These are phyloP conservation scores for Globisporangium radiosum DNA, from an alignment of 352 stramenopile genomes.

Conservation along the genomic window DNA sequence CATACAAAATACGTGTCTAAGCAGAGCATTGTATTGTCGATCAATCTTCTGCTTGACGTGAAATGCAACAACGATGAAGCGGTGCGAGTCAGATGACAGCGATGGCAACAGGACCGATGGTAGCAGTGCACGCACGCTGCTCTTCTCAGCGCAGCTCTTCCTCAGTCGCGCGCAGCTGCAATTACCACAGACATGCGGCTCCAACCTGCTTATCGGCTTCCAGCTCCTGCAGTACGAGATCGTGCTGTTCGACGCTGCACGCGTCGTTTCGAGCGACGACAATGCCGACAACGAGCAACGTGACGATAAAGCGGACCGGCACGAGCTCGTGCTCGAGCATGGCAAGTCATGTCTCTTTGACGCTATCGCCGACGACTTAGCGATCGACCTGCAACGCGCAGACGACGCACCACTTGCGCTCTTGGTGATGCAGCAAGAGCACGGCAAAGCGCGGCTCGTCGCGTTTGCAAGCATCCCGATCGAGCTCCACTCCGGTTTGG, in stretches of 20 bases:
- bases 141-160: conserved; percentile 46
- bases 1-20: not conserved
- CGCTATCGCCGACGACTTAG: conserved; percentile 18
- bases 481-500: conserved; percentile 20
- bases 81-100: not conserved
- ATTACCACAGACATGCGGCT: not conserved
- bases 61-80: too few relatives aligned
- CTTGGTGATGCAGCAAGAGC: conserved; percentile 27
- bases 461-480: conserved; percentile 29
- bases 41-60: too few relatives aligned
- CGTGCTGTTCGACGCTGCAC: conserved; percentile 29
- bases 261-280: not conserved
- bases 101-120: not conserved
- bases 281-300: not conserved
- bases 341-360: conserved; percentile 54
- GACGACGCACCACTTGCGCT: conserved; percentile 21
- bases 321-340: conserved; percentile 15
- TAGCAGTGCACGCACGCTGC: conserved; percentile 7
- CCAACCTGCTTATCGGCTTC: conserved; percentile 27
- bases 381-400: conserved; percentile 20
- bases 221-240: conserved; percentile 49
- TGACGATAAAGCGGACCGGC: not conserved
- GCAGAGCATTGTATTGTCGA: too few relatives aligned
- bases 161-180: conserved; percentile 16
- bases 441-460: conserved; percentile 24